Conservation (phyloP, 2,329 filamentous ascomycete genomes). For the Fusarium hainanense region DNA sequence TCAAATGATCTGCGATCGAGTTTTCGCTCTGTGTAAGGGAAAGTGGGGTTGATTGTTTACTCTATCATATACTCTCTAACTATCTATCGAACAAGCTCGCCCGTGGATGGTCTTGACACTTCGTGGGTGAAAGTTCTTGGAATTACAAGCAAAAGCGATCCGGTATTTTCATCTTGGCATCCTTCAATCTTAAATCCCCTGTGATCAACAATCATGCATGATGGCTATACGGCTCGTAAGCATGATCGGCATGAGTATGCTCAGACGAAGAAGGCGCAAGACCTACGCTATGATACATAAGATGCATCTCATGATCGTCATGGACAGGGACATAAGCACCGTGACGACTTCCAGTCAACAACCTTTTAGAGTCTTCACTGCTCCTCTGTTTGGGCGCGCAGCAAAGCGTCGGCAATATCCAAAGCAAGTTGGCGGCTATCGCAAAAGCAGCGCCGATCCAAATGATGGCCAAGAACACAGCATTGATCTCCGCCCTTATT, state of each 20-base stretch:
- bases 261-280: background rate
- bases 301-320: background rate
- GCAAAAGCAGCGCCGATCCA: background rate
- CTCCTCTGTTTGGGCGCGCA: background rate
- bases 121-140: background rate
- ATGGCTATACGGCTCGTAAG: background rate
- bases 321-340: background rate
- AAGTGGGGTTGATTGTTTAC: background rate
- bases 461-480: background rate
- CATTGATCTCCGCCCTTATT: background rate
- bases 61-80: background rate
- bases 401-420: background rate
- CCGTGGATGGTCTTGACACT: background rate
- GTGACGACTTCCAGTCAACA: background rate
- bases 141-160: background rate
- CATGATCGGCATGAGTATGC: background rate
- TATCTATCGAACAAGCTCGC: background rate
- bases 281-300: background rate
- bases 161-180: too few species aligned
- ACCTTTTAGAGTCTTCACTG: background rate
- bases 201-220: background rate
- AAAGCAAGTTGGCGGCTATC: background rate
- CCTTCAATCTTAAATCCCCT: too few species aligned
- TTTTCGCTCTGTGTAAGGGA: background rate
- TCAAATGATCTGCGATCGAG: background rate